Conservation (phyloP, 1,284 basidiomycete species). For the Mycena sp. region DNA sequence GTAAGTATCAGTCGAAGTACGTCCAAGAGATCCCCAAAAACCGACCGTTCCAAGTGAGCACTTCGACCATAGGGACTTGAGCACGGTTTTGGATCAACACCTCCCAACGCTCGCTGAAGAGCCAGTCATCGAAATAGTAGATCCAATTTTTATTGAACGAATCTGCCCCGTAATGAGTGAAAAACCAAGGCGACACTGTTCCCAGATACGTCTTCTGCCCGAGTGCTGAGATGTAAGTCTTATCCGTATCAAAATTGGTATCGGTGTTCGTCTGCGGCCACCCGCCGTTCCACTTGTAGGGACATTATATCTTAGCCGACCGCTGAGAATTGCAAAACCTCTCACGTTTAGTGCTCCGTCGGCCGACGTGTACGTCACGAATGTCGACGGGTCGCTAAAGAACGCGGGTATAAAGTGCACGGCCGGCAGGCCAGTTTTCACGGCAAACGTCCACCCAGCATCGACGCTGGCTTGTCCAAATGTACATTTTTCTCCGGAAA, state of each 20-base stretch:
- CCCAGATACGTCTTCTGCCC: conserved; percentile 42
- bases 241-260: conserved; percentile 41
- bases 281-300: conserved; percentile 49
- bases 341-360: conserved; percentile 51
- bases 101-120: conserved; percentile 68
- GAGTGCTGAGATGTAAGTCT: conserved; percentile 37
- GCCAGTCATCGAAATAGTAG: conserved; percentile 66
- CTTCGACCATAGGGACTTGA: background rate
- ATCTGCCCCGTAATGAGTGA: conserved; percentile 54
- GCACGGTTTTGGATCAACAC: conserved; percentile 28
- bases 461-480: conserved; percentile 50
- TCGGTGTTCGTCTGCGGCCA: conserved; percentile 45
- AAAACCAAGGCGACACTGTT: conserved; percentile 63
- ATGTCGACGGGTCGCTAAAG: conserved; percentile 43
- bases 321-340: conserved; percentile 20
- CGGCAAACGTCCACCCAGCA: conserved; percentile 45
- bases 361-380: conserved; percentile 34
- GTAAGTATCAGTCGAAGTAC: background rate
- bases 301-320: background rate
- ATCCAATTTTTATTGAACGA: conserved; percentile 63
- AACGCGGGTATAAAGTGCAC: conserved; percentile 50
- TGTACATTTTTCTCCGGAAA: conserved; percentile 60
- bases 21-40: background rate
- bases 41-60: conserved; percentile 62
- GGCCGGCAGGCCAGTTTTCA: conserved; percentile 33